These are phyloP conservation scores for Juglanconis juglandina DNA, from an alignment of 2,329 filamentous ascomycete genomes.

Conservation along the genomic window DNA sequence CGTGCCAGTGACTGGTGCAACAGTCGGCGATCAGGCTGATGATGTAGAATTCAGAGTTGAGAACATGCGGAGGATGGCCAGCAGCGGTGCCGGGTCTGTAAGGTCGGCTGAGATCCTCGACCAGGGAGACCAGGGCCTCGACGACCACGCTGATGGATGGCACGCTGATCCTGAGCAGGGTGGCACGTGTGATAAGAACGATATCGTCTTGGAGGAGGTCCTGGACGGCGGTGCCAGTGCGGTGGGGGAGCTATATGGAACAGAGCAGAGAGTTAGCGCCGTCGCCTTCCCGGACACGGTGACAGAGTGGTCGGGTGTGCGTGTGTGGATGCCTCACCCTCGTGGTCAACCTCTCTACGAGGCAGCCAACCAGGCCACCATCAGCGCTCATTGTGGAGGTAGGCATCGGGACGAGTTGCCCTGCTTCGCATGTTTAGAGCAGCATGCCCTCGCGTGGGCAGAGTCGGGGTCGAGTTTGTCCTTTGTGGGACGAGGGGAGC, in stretches of 20 bases:
- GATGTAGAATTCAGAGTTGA: slow-evolving; percentile 64
- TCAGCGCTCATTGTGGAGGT: slow-evolving; percentile 53
- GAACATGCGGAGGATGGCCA: slow-evolving; percentile 55
- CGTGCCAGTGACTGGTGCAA: slow-evolving; percentile 58
- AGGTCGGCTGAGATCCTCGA: slow-evolving; percentile 56
- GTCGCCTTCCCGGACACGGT: neutral
- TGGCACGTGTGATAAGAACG: slow-evolving; percentile 57
- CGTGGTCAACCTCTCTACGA: slow-evolving; percentile 60
- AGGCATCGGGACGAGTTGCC: slow-evolving; percentile 23
- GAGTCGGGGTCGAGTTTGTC: slow-evolving; percentile 5
- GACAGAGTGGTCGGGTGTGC: neutral
- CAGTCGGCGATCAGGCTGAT: slow-evolving; percentile 62
- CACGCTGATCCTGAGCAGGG: slow-evolving; percentile 58
- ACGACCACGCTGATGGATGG: slow-evolving; percentile 52
- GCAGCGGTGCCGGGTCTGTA: slow-evolving; percentile 42
- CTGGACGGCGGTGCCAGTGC: slow-evolving; percentile 55
- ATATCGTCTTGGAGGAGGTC: slow-evolving; percentile 60
- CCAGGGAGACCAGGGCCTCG: slow-evolving; percentile 52
- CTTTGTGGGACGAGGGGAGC: neutral
- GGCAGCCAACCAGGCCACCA: slow-evolving; percentile 56
- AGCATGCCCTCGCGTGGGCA: slow-evolving; percentile 20
- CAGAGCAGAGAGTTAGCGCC: slow-evolving; percentile 20
- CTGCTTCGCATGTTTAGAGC: slow-evolving; percentile 27
- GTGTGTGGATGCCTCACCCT: slow-evolving; percentile 42
- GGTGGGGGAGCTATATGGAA: slow-evolving; percentile 54